Conservation (phyloP, 2,329 filamentous ascomycete genomes). For the Capronia americana region DNA sequence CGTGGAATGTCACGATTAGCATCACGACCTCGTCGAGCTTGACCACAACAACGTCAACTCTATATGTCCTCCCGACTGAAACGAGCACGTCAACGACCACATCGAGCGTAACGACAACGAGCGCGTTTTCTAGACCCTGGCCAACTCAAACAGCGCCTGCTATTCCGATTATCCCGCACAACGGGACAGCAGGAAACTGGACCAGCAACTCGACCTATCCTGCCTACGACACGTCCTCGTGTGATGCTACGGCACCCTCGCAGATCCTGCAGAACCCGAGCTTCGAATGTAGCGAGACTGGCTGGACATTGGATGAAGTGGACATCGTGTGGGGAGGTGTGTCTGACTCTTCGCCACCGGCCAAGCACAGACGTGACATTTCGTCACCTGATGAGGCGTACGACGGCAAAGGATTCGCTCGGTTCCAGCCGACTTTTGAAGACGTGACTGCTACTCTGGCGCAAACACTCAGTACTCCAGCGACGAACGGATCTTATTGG, state of each 20-base stretch:
- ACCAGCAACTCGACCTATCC: constrained; percentile 12
- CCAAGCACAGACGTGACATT: constrained; percentile 16
- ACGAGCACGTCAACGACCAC: constrained; percentile 3
- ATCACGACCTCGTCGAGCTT: background rate
- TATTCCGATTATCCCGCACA: background rate
- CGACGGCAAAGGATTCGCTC: constrained; percentile 22
- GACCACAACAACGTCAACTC: constrained; percentile 8
- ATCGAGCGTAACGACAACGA: background rate
- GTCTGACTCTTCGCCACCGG: background rate
- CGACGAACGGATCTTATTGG: constrained; percentile 21
- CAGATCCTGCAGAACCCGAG: constrained; percentile 20
- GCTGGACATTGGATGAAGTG: constrained; percentile 19
- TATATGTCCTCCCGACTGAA: constrained; percentile 6
- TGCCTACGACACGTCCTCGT: constrained; percentile 5
- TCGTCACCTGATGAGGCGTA: constrained; percentile 16
- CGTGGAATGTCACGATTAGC: background rate
- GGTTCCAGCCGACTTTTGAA: constrained; percentile 15
- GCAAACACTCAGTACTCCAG: constrained; percentile 13
- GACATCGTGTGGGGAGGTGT: constrained; percentile 24
- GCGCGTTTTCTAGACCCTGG: background rate
- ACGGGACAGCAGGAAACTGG: background rate
- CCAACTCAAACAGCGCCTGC: background rate
- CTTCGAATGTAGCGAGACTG: constrained; percentile 19
- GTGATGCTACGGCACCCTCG: constrained; percentile 15
- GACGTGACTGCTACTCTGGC: constrained; percentile 19